Conservation (phyloP, 164 flowering plant genomes). For the Dillenia suffruticosa region DNA sequence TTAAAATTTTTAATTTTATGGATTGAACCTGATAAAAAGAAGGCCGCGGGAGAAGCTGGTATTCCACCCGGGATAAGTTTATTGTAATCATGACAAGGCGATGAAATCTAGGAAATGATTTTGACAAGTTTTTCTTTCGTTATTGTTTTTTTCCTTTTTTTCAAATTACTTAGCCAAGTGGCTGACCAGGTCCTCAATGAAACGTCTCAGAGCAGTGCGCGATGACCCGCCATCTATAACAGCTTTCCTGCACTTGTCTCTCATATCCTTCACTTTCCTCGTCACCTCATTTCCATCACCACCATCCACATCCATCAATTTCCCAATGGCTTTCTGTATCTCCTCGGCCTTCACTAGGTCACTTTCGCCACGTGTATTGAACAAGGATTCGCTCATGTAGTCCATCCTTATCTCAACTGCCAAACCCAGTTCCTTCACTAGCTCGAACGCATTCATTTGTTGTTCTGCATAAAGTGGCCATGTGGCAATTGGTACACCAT, state of each 20-base stretch:
- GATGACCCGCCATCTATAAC: background rate
- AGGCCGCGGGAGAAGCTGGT: too few relatives aligned
- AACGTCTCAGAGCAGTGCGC: background rate
- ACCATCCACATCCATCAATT: background rate
- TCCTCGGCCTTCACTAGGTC: background rate
- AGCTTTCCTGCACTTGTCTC: background rate
- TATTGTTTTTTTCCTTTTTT: too few relatives aligned
- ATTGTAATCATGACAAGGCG: too few relatives aligned
- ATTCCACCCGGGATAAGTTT: too few relatives aligned
- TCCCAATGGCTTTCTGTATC: background rate
- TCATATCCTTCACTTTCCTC: background rate
- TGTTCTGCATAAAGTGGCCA: conserved; percentile 22
- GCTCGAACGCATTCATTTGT: conserved; percentile 6
- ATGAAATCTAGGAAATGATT: too few relatives aligned
- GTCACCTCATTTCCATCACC: background rate
- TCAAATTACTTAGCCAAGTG: too few relatives aligned
- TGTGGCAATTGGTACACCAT: conserved; percentile 11
- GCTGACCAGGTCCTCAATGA: background rate
- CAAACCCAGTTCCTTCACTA: conserved; percentile 11
- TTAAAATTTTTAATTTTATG: too few relatives aligned
- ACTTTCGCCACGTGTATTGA: too few relatives aligned
- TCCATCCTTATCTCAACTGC: conserved; percentile 1
- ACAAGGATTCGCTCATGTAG: background rate
- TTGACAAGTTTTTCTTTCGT: too few relatives aligned
- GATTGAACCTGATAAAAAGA: too few relatives aligned